Percentiles rank a stretch among this genome's conserved stretches.
Evolutionary conservation across 495 filamentous ascomycete genomes (phyloP).

Genomic region (Xylaria castorea): DNA sequence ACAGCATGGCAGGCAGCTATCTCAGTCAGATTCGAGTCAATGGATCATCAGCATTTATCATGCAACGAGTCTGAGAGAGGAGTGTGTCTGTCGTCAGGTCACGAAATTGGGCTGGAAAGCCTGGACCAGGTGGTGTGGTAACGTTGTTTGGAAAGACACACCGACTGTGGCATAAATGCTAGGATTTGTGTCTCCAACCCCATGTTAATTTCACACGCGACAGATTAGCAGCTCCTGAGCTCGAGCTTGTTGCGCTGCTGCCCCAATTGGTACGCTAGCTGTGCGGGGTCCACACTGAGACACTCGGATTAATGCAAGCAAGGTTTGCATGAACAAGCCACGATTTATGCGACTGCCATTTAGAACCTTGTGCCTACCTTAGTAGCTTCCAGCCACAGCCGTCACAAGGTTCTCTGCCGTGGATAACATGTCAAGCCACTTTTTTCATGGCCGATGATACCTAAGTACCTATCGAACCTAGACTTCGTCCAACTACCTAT

Average conservation of each 20-base stretch:
- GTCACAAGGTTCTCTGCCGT: background rate
- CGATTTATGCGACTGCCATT: background rate
- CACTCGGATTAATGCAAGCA: background rate
- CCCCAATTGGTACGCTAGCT: slow-evolving; percentile 4
- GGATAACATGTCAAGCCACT: background rate
- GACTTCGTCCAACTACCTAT: background rate
- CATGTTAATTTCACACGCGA: slow-evolving; percentile 24
- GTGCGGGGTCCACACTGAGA: background rate
- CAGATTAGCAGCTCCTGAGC: slow-evolving; percentile 16
- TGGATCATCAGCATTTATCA: background rate
- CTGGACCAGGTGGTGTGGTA: background rate
- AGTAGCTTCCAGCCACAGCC: background rate
- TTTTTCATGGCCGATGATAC: background rate
- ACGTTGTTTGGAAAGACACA: background rate
- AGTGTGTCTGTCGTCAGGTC: background rate
- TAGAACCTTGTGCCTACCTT: no score
- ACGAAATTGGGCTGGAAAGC: background rate
- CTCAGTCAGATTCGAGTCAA: background rate
- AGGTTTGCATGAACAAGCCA: background rate
- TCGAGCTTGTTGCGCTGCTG: slow-evolving; percentile 8
- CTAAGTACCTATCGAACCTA: background rate
- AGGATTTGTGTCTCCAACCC: slow-evolving; percentile 7
- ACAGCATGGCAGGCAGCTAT: slow-evolving; percentile 43
- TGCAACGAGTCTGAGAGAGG: background rate
- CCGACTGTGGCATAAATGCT: background rate